Evolutionary conservation across 2,329 filamentous ascomycete species (phyloP), one percentile per base, ranked within the genome.

Genomic region (Chaetomiaceae sp.): DNA sequence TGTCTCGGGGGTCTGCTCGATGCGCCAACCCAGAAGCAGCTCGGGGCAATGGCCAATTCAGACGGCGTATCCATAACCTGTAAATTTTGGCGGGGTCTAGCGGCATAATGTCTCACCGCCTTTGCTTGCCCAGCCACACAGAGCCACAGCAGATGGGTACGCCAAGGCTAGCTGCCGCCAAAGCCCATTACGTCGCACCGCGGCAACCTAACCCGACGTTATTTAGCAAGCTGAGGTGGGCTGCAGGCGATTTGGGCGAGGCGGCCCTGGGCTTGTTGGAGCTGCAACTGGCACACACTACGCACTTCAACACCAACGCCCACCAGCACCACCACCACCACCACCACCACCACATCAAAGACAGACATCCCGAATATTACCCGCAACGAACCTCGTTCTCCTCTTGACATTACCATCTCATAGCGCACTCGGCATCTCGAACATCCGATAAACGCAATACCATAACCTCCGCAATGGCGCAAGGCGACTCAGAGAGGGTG

Each of bases 401-500:
- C 36, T 21, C 32, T 9, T 33, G 11, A 11, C n/a, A n/a, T n/a
- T 32, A 23, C 27, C 30, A 30, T 25, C 27, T 23, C 27, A 18
- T 25, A 25, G 10, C 30, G n/a, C 5, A 32, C 21, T 36, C 20
- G 5, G 32, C 16, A 45, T 13, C 9, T n/a, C 29, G n/a, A 25
- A 36, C 38, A 44, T n/a, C n/a, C n/a, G n/a, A n/a, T n/a, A n/a
- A n/a, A n/a, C 41, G 13, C 52, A 45, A 21, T 8, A 48, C 4
- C 32, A 49, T 25, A 34, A 20, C 43, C 27, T 23, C 29, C 45
- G 56, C 62, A 59, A 83, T 83, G 80, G 78, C 79, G 65, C 77
- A 76, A 63, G 77, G 73, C 71, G 78, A 82, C 62, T 80, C 80
- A 61, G 73, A 74, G 66, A 74, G 86, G 77, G 85, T 96, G 80